These are phyloP conservation scores for Tetrahymena elliotti DNA, from an alignment of 73 alveolate genomes.

Conservation along the genomic window DNA sequence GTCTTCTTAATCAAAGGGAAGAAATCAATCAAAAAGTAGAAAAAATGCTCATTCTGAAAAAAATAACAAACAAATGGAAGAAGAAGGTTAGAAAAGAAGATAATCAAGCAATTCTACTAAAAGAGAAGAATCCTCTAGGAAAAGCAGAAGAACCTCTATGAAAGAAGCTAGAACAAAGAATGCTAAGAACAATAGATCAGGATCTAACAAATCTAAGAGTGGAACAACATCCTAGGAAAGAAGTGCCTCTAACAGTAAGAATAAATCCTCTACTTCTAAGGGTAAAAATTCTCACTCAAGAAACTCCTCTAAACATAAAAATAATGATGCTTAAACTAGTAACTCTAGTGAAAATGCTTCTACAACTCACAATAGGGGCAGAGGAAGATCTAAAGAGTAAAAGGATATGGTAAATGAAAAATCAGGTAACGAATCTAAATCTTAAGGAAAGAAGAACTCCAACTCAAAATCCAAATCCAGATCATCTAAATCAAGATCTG, in stretches of 20 bases:
- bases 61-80: neutral
- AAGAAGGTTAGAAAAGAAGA: neutral
- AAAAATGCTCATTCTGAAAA: neutral
- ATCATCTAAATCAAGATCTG: neutral
- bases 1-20: neutral
- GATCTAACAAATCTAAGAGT: neutral
- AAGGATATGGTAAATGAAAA: neutral
- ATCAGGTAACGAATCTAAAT: neutral
- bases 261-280: neutral
- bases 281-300: neutral
- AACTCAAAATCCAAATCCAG: neutral
- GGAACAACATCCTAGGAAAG: neutral
- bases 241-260: neutral
- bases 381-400: neutral
- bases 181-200: neutral
- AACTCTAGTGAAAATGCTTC: neutral
- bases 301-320: neutral
- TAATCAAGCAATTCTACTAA: neutral
- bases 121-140: neutral
- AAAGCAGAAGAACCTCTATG: neutral
- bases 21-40: neutral
- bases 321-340: neutral
- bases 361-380: neutral
- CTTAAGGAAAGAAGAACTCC: neutral
- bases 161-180: neutral